Percentiles rank a stretch among this genome's conserved stretches.
Evolutionary conservation across 208 protist species (phyloP).

Genomic region (Acanthamoeba lenticulata): DNA sequence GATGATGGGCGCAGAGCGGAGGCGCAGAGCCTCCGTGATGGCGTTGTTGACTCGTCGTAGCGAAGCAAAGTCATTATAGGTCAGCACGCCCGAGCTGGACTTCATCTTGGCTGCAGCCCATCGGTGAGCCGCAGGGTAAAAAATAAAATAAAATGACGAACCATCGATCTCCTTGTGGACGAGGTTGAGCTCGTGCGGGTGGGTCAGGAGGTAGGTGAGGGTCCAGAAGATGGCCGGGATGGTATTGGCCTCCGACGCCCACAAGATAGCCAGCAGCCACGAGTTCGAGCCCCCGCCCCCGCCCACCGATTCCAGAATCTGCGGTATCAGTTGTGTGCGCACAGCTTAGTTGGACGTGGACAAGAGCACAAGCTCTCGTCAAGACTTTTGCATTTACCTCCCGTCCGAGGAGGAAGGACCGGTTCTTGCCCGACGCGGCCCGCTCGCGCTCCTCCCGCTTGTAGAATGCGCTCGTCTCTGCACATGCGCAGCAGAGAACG

Average conservation of each 20-base stretch:
- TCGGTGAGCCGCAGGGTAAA: not conserved
- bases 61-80: slow-evolving; percentile 36
- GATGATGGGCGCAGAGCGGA: slow-evolving; percentile 26
- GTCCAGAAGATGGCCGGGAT: slow-evolving; percentile 55
- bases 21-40: slow-evolving; percentile 21
- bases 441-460: not conserved
- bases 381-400: not conserved
- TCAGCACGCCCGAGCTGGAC: not conserved
- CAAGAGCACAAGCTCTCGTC: not conserved
- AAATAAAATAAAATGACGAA: not conserved
- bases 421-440: not conserved
- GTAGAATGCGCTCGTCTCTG: not conserved
- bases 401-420: not conserved
- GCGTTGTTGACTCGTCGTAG: not conserved
- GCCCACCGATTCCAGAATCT: not conserved
- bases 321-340: too few relatives aligned
- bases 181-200: not conserved
- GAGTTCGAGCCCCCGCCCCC: not conserved
- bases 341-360: too few relatives aligned
- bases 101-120: not conserved
- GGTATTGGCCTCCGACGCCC: slow-evolving; percentile 16
- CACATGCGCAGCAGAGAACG: not conserved
- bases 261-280: slow-evolving; percentile 36
- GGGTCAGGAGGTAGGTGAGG: slow-evolving; percentile 39
- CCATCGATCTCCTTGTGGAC: slow-evolving; percentile 46